These are phyloP conservation scores for Globisporangium abappressorium DNA, from an alignment of 352 stramenopile species.

Conservation along the genomic window DNA sequence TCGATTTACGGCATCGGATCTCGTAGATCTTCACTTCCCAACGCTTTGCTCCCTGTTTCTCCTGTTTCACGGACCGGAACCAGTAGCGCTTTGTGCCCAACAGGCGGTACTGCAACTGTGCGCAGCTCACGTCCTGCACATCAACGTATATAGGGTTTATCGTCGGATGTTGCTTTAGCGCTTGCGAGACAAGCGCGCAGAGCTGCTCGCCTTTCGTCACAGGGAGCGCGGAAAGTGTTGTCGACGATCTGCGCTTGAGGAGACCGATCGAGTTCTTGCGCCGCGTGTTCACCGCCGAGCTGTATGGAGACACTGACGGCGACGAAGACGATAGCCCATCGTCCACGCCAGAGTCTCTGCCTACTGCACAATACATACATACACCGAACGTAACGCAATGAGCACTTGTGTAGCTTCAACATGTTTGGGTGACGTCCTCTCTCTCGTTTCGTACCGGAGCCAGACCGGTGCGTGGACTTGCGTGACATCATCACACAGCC, in stretches of 20 bases:
- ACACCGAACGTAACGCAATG: neutral
- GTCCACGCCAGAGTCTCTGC: neutral
- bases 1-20: slow-evolving; percentile 45
- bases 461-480: slow-evolving; percentile 7
- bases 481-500: slow-evolving; percentile 1
- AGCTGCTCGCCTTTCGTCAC: slow-evolving; percentile 9
- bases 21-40: slow-evolving; percentile 66
- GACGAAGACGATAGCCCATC: neutral
- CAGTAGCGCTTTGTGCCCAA: slow-evolving; percentile 66
- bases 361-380: neutral
- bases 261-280: neutral
- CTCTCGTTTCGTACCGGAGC: slow-evolving; percentile 8
- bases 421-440: neutral
- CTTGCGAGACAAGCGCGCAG: neutral
- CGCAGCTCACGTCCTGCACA: slow-evolving; percentile 41
- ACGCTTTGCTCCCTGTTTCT: slow-evolving; percentile 45
- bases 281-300: neutral
- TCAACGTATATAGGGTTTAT: slow-evolving; percentile 6
- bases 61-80: slow-evolving; percentile 63
- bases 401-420: neutral
- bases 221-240: neutral
- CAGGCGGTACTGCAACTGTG: slow-evolving; percentile 54
- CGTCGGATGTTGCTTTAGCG: neutral
- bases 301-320: slow-evolving; percentile 4
- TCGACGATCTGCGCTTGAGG: slow-evolving; percentile 16